Evolutionary conservation across 768 basidiomycete genomes (phyloP).

Genomic region (Mycena latifolia): DNA sequence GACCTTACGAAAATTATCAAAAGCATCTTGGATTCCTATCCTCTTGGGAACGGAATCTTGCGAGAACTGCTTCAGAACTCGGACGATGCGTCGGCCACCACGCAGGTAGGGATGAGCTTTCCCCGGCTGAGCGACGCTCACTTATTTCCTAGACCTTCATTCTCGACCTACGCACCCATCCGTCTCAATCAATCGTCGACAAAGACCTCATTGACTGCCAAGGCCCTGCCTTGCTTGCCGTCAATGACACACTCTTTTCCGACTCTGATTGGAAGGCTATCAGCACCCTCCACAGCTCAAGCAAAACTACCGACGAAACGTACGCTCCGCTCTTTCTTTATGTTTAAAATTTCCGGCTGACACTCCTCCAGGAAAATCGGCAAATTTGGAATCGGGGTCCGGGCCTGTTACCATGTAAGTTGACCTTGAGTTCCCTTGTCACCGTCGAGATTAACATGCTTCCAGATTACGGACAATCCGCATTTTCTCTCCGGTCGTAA

Average conservation of each 20-base stretch:
- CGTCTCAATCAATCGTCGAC: slow-evolving; percentile 34
- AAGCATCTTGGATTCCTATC: slow-evolving; percentile 41
- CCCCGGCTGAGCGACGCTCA: neutral
- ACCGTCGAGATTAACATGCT: neutral
- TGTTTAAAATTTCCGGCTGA: slow-evolving; percentile 1
- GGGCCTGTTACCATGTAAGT: slow-evolving; percentile 47
- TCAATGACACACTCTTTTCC: slow-evolving; percentile 43
- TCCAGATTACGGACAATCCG: slow-evolving; percentile 47
- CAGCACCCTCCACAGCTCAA: slow-evolving; percentile 43
- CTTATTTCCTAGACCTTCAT: slow-evolving; percentile 39
- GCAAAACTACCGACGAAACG: slow-evolving; percentile 44
- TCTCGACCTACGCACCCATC: slow-evolving; percentile 42
- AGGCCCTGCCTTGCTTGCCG: slow-evolving; percentile 45
- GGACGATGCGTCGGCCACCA: slow-evolving; percentile 42
- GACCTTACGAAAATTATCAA: slow-evolving; percentile 37
- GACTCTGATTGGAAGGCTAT: slow-evolving; percentile 45
- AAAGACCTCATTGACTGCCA: slow-evolving; percentile 37
- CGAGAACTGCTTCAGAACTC: slow-evolving; percentile 46
- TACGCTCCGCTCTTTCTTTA: slow-evolving; percentile 16
- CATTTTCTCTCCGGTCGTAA: slow-evolving; percentile 43
- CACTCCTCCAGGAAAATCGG: slow-evolving; percentile 24
- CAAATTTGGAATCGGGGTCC: slow-evolving; percentile 48
- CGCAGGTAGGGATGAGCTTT: slow-evolving; percentile 32
- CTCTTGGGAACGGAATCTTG: slow-evolving; percentile 41
- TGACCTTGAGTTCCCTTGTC: no score